phyloP scores from a whole-genome alignment of 2,329 filamentous ascomycete species.

The Colletotrichum filicis region DNA sequence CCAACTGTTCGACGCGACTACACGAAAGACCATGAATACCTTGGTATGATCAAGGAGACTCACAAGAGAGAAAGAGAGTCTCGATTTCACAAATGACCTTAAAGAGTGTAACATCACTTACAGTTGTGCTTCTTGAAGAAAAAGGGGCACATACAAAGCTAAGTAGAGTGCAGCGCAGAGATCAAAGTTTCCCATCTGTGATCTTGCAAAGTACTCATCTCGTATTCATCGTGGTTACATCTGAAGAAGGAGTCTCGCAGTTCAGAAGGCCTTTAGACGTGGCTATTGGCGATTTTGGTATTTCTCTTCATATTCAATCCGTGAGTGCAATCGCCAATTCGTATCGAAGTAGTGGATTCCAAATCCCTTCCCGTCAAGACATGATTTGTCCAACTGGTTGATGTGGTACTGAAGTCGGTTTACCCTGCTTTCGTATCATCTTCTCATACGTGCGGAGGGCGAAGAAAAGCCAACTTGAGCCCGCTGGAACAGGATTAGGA shows the following conservation, averaged over 20 bases:
- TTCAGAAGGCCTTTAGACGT: background rate
- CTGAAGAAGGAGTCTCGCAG: background rate
- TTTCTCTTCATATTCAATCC: background rate
- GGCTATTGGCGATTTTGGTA: background rate
- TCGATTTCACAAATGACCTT: background rate
- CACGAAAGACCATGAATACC: background rate
- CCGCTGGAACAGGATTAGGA: background rate
- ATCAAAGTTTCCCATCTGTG: background rate
- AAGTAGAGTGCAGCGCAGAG: background rate
- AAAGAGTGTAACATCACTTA: background rate
- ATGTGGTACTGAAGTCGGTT: too few species aligned
- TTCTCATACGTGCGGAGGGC: background rate
- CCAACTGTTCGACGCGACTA: background rate
- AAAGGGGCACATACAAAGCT: background rate
- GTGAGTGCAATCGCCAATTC: background rate
- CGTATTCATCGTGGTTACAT: background rate
- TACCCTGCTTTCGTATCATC: too few species aligned
- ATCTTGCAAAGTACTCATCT: background rate
- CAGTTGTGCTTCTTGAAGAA: background rate
- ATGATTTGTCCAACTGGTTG: too few species aligned
- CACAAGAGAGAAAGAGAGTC: background rate
- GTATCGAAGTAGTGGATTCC: background rate
- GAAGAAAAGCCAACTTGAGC: background rate
- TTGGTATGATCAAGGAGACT: background rate
- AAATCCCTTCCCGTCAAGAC: background rate